Evolutionary conservation across 148 eudicot species (phyloP).

Genomic region (Salicornia ramosissima): DNA sequence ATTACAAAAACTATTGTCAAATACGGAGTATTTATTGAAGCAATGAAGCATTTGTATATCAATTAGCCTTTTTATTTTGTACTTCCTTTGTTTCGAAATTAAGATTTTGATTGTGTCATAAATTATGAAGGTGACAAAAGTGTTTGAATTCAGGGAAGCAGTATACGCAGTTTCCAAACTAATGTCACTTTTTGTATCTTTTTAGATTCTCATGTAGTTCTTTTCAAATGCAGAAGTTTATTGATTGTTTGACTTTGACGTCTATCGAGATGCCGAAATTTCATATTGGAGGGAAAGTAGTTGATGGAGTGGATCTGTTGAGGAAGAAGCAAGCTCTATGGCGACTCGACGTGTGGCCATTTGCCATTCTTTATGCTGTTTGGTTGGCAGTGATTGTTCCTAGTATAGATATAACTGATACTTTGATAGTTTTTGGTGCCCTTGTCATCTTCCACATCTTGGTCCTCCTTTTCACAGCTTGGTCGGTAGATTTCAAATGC

Average conservation of each 20-base stretch:
- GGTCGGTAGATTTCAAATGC: slow-evolving; percentile 92
- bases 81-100: neutral
- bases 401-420: slow-evolving; percentile 59
- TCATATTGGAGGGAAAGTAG: slow-evolving; percentile 83
- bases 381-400: slow-evolving; percentile 63
- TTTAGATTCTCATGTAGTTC: neutral
- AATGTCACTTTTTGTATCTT: slow-evolving; percentile 9
- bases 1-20: neutral
- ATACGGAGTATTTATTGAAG: neutral
- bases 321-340: slow-evolving; percentile 55
- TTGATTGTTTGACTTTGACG: slow-evolving; percentile 4
- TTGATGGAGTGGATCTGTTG: slow-evolving; percentile 72
- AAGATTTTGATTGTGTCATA: neutral
- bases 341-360: slow-evolving; percentile 90
- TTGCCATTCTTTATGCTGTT: slow-evolving; percentile 48
- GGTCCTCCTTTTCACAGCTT: slow-evolving; percentile 72
- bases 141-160: neutral
- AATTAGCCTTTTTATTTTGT: too few relatives aligned
- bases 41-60: neutral
- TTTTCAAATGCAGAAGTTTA: slow-evolving; percentile 14
- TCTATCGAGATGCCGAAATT: slow-evolving; percentile 53
- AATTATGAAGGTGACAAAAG: neutral
- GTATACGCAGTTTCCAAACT: neutral
- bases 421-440: slow-evolving; percentile 61
- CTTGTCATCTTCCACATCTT: slow-evolving; percentile 51